Conservation (phyloP, 805 yeast species). For the Jamesozyma rosinii region DNA sequence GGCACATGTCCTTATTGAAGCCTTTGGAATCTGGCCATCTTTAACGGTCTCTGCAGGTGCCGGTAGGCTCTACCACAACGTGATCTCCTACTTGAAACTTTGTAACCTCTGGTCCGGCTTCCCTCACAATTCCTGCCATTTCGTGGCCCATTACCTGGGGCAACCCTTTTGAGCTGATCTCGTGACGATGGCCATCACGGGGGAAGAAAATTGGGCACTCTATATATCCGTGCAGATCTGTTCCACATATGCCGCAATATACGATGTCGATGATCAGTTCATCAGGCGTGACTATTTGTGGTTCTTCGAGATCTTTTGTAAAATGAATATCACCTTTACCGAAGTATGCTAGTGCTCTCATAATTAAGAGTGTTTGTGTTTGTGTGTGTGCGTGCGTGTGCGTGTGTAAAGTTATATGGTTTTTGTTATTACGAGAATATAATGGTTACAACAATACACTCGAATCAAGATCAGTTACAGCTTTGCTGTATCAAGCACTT, state of each 20-base stretch:
- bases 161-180: constrained; percentile 30
- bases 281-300: constrained; percentile 29
- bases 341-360: constrained; percentile 44
- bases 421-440: too few relatives aligned
- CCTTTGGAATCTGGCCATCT: constrained; percentile 33
- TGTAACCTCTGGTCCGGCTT: constrained; percentile 39
- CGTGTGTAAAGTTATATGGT: too few relatives aligned
- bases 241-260: constrained; percentile 57
- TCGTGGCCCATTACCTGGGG: constrained; percentile 51
- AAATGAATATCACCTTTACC: constrained; percentile 39
- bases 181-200: constrained; percentile 31
- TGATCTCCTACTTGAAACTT: constrained; percentile 43
- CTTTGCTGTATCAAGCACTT: too few relatives aligned
- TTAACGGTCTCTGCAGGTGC: constrained; percentile 43
- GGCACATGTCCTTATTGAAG: constrained; percentile 31
- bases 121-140: constrained; percentile 38
- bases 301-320: constrained; percentile 31
- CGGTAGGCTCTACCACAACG: constrained; percentile 56
- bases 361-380: constrained; percentile 10
- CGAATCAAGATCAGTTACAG: too few relatives aligned
- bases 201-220: constrained; percentile 55
- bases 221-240: constrained; percentile 48
- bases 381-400: too few relatives aligned
- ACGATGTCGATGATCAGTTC: constrained; percentile 39
- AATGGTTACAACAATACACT: too few relatives aligned